Base-by-base conservation (phyloP, 805 yeast species). In the Sungouiella thailandica region DNA sequence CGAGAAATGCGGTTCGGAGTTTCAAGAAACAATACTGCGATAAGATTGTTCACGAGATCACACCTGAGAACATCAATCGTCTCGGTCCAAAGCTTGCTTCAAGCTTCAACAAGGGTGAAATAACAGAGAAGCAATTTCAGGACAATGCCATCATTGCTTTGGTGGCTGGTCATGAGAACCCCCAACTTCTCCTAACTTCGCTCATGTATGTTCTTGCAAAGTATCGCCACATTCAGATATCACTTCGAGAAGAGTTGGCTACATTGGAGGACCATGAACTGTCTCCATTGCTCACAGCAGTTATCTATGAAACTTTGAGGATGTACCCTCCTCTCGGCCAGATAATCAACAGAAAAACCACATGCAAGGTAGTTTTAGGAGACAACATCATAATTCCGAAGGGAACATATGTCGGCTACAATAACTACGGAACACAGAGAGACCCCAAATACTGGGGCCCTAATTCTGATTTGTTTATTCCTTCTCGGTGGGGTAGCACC, bases 101-200 rank as follows among this genome's bases (percentile, higher is more conserved):
- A 5, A 74, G 76, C 1, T 52, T 58, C 26, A 50, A 62, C 5
- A 40, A 41, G 6, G 69, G 64, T 0, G 33, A 40, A 3, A 57
- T 77, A 2, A 58, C 70, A 2, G 54, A 63, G 32, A 60, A 65
- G 31, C 80, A 76, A 42, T 62, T 74, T 34, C 52, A 60, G 2
- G 82, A 77, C 46, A 77, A 77, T 49, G 60, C 74, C 12, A 68
- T 74, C 7, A 76, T 77, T 12, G 57, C 74, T 3, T 51, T 76
- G 46, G 72, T 77, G 28, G 83, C 83, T 0, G 83, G 82, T 0
- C 83, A 77, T 50, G 83, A 77, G 43, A 77, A 77, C 40, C 83
- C 83, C 0, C 76, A 74, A 39, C 47, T 77, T 16, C 51, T 76
- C 8, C 44, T 76, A 39, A 62, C 72, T 1, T 70, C 78, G 0